Conservation (phyloP, 495 filamentous ascomycete genomes). For the Hyaloscypha variabilis region DNA sequence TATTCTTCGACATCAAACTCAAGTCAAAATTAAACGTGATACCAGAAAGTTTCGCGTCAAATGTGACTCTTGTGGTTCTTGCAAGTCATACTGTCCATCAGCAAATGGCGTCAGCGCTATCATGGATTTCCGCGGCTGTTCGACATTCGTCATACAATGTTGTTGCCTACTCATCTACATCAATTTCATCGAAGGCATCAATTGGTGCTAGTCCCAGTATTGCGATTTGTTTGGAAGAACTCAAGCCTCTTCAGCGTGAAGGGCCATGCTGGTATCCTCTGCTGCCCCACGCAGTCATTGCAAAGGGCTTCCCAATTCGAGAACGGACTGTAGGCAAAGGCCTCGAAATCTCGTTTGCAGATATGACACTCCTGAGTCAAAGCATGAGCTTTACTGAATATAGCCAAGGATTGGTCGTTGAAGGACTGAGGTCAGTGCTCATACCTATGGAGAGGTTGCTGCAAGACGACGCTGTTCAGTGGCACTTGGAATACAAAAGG, state of each 20-base stretch:
- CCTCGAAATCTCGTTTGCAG: slow-evolving; percentile 18
- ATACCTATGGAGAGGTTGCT: slow-evolving; percentile 2
- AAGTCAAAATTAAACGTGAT: background rate
- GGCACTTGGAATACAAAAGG: slow-evolving; percentile 12
- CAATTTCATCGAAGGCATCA: background rate
- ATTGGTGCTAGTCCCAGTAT: background rate
- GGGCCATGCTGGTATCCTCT: slow-evolving; percentile 19
- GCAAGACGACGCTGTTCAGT: slow-evolving; percentile 7
- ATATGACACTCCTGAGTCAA: slow-evolving; percentile 7
- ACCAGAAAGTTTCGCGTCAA: background rate
- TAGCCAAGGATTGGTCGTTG: slow-evolving; percentile 3
- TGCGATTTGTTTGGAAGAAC: background rate
- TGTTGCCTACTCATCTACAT: background rate
- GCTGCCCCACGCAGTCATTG: slow-evolving; percentile 6
- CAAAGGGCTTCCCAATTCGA: slow-evolving; percentile 14
- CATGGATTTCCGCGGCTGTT: background rate
- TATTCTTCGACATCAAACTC: background rate
- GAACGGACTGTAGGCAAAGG: slow-evolving; percentile 5
- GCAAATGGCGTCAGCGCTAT: background rate
- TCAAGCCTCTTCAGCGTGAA: background rate
- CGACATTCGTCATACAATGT: background rate
- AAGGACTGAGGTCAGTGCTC: slow-evolving; percentile 8
- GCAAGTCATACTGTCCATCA: background rate
- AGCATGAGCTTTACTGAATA: slow-evolving; percentile 10
- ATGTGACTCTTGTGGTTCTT: background rate